These are phyloP conservation scores for Plantago coronopus DNA, from an alignment of 305 asterid genomes.

Conservation along the genomic window DNA sequence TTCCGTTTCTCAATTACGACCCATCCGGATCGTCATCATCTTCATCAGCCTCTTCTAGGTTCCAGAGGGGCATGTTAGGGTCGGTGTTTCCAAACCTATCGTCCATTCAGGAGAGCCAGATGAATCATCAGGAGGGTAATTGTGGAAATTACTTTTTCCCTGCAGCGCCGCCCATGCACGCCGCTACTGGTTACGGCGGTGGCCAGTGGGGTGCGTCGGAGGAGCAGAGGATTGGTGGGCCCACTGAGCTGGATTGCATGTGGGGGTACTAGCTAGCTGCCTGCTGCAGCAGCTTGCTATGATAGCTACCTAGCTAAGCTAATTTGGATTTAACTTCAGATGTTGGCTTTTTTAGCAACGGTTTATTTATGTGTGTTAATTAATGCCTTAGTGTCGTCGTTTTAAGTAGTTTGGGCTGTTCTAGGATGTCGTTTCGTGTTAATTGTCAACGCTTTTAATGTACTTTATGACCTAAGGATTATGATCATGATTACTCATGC, in stretches of 20 bases:
- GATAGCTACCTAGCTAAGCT: too few species aligned
- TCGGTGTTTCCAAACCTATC: conserved; percentile 53
- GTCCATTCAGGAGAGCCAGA: conserved; percentile 66
- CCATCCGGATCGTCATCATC: conserved; percentile 28
- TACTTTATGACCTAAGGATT: too few species aligned
- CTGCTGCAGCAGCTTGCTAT: not conserved
- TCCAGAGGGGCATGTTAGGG: conserved; percentile 33
- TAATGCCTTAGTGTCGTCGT: too few species aligned
- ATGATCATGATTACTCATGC: too few species aligned
- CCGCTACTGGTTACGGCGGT: conserved; percentile 14
- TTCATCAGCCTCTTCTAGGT: conserved; percentile 26
- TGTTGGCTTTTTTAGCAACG: too few species aligned
- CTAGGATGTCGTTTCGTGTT: too few species aligned
- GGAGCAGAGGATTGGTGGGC: conserved; percentile 39
- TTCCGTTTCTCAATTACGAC: conserved; percentile 28
- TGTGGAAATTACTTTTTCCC: conserved; percentile 29
- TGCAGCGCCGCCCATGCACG: conserved; percentile 24
- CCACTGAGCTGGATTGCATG: conserved; percentile 63
- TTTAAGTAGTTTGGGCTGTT: too few species aligned
- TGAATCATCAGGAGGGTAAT: conserved; percentile 27
- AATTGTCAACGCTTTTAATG: too few species aligned
- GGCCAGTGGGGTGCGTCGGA: conserved; percentile 44
- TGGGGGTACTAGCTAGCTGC: conserved; percentile 42
- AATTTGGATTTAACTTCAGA: too few species aligned
- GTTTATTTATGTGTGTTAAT: too few species aligned